Percentiles rank a stretch among this genome's conserved stretches.
These are phyloP conservation scores for Penicillium hordei DNA, from an alignment of 2,329 filamentous ascomycete genomes.

Conservation along the genomic window DNA sequence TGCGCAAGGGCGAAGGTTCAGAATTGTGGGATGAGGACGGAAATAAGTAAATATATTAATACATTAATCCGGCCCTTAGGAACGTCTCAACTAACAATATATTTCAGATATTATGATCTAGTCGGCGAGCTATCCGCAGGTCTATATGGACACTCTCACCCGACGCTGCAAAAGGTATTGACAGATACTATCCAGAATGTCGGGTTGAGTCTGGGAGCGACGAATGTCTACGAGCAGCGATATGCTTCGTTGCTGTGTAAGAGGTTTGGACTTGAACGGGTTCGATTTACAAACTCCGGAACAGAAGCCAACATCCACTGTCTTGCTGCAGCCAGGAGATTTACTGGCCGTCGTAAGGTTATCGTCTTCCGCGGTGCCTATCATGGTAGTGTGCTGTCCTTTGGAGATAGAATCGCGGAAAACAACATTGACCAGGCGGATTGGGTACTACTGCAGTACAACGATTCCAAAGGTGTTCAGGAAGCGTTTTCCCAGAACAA, in stretches of 20 bases:
- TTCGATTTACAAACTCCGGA: conserved; percentile 64
- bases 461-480: conserved; percentile 54
- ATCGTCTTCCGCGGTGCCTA: conserved; percentile 53
- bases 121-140: conserved; percentile 65
- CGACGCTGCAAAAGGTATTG: conserved; percentile 53
- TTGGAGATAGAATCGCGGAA: conserved; percentile 26
- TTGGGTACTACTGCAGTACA: conserved; percentile 63
- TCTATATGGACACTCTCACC: conserved; percentile 65
- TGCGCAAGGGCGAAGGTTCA: conserved; percentile 12
- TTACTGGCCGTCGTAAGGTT: conserved; percentile 45
- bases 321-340: conserved; percentile 54
- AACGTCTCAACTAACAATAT: neutral
- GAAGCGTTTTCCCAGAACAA: conserved; percentile 3
- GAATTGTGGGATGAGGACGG: conserved; percentile 19
- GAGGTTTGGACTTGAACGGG: conserved; percentile 55
- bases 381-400: conserved; percentile 57
- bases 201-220: conserved; percentile 58
- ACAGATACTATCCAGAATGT: conserved; percentile 42
- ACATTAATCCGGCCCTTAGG: too few species aligned
- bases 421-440: conserved; percentile 50
- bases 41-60: conserved; percentile 6
- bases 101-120: conserved; percentile 55
- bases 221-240: conserved; percentile 52
- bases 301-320: conserved; percentile 66
- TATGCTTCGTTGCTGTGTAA: conserved; percentile 55